Evolutionary conservation across 352 stramenopile species (phyloP), one percentile per base, ranked within the genome.

Genomic region (Pythium phragmiticola): DNA sequence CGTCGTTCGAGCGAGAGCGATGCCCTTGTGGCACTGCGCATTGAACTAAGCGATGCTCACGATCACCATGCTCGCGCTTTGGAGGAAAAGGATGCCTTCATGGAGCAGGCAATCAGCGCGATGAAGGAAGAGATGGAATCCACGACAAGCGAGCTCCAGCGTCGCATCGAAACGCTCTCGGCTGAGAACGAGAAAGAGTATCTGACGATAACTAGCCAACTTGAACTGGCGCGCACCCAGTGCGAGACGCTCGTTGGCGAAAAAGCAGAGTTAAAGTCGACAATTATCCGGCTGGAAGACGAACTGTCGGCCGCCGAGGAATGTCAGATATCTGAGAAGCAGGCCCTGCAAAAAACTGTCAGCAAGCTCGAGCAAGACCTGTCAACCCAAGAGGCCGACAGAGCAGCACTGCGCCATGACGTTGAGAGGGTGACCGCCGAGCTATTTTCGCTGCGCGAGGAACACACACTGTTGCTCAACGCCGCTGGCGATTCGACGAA

Each of bases 401-500:
- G 28, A 11, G 30, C 33, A 34, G 45, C 33, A 19, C 26, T 63
- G 16, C 56, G 42, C 14, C 7, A 17, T 9, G 63, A 70, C 19
- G 8, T 57, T 11, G 53, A 63, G 21, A 52, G 55, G 34, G 28
- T 57, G 21, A 62, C 26, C n/a, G 21, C 36, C 2, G 52, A 63
- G 8, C 34, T 68, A 4, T 39, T 34, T 2, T 17, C 52, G 12
- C 34, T 58, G 17, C 52, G 37, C 12, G 53, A 62, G 9, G 61
- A 68, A 30, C 46, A 68, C 28, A 42, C 60, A 3, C 17, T 60
- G 7, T 13, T 55, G 16, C 23, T 67, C 16, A 48, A 58, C 51
- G 12, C 33, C 16, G 60, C 52, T 5, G 60, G 52, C 17, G 51
- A 67, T 37, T 56, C 51, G 4, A 55, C 37, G 4, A 41, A 53